Evolutionary conservation across 495 filamentous ascomycete species (phyloP).

Genomic region (Aspergillus mulundensis): DNA sequence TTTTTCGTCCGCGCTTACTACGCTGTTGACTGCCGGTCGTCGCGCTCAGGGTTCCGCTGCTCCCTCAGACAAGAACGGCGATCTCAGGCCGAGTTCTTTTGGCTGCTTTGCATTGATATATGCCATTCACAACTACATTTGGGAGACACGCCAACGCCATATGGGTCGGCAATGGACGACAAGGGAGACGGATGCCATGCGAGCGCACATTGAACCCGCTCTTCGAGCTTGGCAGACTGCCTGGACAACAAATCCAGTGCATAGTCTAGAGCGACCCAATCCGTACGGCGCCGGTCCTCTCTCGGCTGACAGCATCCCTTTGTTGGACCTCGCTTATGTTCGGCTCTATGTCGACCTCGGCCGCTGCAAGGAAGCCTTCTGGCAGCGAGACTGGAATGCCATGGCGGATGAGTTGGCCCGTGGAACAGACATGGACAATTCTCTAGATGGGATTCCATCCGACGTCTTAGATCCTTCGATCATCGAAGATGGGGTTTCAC

Average conservation of each 20-base stretch:
- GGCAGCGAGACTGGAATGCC: slow-evolving; percentile 88
- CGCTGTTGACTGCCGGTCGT: slow-evolving; percentile 75
- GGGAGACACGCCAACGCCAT: slow-evolving; percentile 92
- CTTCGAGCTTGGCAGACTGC: slow-evolving; percentile 92
- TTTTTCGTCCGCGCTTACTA: slow-evolving; percentile 75
- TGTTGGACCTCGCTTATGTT: slow-evolving; percentile 93
- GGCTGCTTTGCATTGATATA: slow-evolving; percentile 93
- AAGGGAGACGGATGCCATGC: slow-evolving; percentile 92
- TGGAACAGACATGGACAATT: slow-evolving; percentile 70
- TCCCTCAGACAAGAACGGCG: slow-evolving; percentile 46
- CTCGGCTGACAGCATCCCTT: slow-evolving; percentile 87
- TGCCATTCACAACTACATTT: slow-evolving; percentile 95
- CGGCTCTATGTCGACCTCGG: slow-evolving; percentile 90
- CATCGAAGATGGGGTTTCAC: slow-evolving; percentile 15
- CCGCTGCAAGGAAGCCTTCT: slow-evolving; percentile 88
- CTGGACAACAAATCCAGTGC: slow-evolving; percentile 82
- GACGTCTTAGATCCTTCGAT: slow-evolving; percentile 33
- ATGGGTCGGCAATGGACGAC: slow-evolving; percentile 87
- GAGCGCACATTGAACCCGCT: slow-evolving; percentile 92
- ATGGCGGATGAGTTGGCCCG: slow-evolving; percentile 88
- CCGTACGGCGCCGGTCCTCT: slow-evolving; percentile 85
- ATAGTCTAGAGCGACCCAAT: slow-evolving; percentile 85
- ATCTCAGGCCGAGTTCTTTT: slow-evolving; percentile 86
- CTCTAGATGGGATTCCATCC: slow-evolving; percentile 51
- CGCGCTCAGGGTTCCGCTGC: slow-evolving; percentile 47